Evolutionary conservation across 2,329 filamentous ascomycete genomes (phyloP), one percentile per base, ranked within the genome.

Genomic region (Colletotrichum tamarilloi): DNA sequence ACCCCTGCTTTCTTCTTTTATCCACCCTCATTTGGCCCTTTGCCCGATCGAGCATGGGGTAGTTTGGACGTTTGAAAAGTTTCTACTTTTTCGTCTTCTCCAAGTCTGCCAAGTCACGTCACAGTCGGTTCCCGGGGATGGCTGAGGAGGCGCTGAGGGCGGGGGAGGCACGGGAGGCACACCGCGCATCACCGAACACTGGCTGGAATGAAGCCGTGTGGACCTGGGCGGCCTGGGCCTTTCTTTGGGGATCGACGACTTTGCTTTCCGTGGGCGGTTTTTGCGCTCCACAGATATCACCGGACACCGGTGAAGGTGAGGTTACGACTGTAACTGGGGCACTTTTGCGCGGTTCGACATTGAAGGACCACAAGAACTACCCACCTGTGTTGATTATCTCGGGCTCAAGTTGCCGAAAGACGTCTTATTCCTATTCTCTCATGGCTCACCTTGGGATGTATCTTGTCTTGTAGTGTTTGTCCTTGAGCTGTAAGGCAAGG

Each of bases 81-180:
- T 26, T 32, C 16, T 53, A 12, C 26, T 53, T 62, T 19, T 28
- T 35, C 11, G 12, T 52, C 26, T 28, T 63, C 22, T 19, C 46
- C 49, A 32, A 64, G 38, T 22, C 53, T n/a, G 11, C 62, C 42
- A 32, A 28, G 56, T 62, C 65, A 68, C 58, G 69, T 64, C 69
- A 72, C 68, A 58, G 52, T 72, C 69, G 49, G 57, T 42, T 72
- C 69, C 58, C 19, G 7, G 46, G 60, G 32, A 24, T 30, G 64
- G 58, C 59, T 68, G 8, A 38, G 9, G 6, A 32, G 59, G 42
- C 32, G 67, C 24, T 60, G 70, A 19, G 19, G 42, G n/a, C 14
- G 8, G n/a, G 16, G 22, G 35, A 49, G 14, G 3, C 19, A 24
- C 24, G 26, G 24, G 30, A 24, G 30, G 46, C 49, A 65, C 52